A percentile compares a stretch with the other conserved stretches of the same genome.
phyloP scores from a whole-genome alignment of 2,329 filamentous ascomycete species.

The Paraconiothyrium sp. region DNA sequence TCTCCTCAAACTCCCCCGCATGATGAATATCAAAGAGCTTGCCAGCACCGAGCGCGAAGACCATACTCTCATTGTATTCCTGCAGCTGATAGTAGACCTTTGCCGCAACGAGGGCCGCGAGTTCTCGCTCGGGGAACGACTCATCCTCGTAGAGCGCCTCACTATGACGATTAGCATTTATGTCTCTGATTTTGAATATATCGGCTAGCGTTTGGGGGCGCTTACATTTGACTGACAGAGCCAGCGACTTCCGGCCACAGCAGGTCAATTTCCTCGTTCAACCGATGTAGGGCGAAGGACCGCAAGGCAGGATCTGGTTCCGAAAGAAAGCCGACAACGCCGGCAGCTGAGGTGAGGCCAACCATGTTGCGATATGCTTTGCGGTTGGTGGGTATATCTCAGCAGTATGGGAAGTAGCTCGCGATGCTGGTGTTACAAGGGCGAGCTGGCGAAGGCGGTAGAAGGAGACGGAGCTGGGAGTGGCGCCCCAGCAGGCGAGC shows the following conservation, averaged over 20 bases:
- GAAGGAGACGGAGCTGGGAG: slow-evolving; percentile 50
- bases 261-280: slow-evolving; percentile 96
- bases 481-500: slow-evolving; percentile 42
- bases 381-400: slow-evolving; percentile 20
- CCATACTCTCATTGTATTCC: slow-evolving; percentile 99
- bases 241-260: slow-evolving; percentile 98
- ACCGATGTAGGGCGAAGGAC: slow-evolving; percentile 91
- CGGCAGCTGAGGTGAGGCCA: slow-evolving; percentile 90
- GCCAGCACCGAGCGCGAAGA: slow-evolving; percentile 92
- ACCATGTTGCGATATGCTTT: slow-evolving; percentile 70
- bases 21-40: slow-evolving; percentile 93
- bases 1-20: slow-evolving; percentile 96
- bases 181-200: slow-evolving; percentile 1
- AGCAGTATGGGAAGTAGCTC: slow-evolving; percentile 24
- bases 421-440: slow-evolving; percentile 33
- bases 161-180: slow-evolving; percentile 61
- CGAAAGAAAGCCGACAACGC: slow-evolving; percentile 92
- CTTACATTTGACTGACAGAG: slow-evolving; percentile 91
- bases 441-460: slow-evolving; percentile 43
- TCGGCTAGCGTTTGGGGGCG: not conserved
- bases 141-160: slow-evolving; percentile 98
- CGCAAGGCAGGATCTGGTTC: slow-evolving; percentile 95
- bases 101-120: slow-evolving; percentile 91
- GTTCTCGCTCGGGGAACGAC: slow-evolving; percentile 88
- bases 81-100: slow-evolving; percentile 99